Evolutionary conservation across 1,284 basidiomycete species (phyloP).

Genomic region (Fomitopsis palustris): DNA sequence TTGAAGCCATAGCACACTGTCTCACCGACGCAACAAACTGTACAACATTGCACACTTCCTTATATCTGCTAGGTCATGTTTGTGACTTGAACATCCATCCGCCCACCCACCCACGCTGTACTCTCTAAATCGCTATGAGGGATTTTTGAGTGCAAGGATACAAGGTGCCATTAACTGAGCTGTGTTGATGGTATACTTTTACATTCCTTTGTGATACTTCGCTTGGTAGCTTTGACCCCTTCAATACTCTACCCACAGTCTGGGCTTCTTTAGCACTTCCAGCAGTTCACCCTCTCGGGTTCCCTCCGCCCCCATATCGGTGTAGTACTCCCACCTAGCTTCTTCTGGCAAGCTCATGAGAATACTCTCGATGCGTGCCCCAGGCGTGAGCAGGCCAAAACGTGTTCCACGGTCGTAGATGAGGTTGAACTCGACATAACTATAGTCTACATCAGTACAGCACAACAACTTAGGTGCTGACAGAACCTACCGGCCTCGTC

Average conservation of each 20-base stretch:
- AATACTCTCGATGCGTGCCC: slow-evolving; percentile 90
- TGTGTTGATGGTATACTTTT: background rate
- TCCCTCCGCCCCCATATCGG: slow-evolving; percentile 61
- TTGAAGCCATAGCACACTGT: slow-evolving; percentile 33
- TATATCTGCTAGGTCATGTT: background rate
- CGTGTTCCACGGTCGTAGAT: slow-evolving; percentile 85
- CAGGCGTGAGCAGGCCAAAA: slow-evolving; percentile 89
- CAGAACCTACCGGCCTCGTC: slow-evolving; percentile 67
- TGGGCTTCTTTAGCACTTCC: slow-evolving; percentile 66
- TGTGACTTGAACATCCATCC: background rate
- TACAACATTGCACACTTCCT: background rate
- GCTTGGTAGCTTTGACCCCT: background rate
- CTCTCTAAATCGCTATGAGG: background rate
- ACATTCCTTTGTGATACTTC: background rate
- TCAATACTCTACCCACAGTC: slow-evolving; percentile 49
- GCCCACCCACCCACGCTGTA: background rate
- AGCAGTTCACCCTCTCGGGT: slow-evolving; percentile 73
- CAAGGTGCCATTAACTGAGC: background rate
- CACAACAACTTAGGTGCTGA: background rate
- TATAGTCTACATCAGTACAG: background rate
- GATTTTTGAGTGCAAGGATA: background rate
- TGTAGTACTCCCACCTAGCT: slow-evolving; percentile 93
- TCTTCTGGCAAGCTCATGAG: slow-evolving; percentile 90
- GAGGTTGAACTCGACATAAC: slow-evolving; percentile 89
- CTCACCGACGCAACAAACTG: background rate